These are phyloP conservation scores for Poa pratensis DNA, from an alignment of 176 grass and related monocot species.

Conservation along the genomic window DNA sequence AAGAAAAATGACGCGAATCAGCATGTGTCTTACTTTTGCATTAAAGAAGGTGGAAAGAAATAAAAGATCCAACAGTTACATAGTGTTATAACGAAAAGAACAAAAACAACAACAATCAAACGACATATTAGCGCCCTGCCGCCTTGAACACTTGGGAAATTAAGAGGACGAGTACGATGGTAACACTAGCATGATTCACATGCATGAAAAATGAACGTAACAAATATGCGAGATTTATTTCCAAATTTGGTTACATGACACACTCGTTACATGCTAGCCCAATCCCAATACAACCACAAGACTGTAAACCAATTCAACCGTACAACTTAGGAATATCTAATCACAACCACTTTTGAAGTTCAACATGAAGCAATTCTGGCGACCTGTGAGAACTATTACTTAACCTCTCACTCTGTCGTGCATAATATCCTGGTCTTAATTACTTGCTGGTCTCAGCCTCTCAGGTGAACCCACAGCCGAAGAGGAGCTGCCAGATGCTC, in stretches of 20 bases:
- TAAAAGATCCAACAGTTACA: too few relatives aligned
- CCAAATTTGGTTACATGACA: background rate
- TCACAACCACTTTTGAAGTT: background rate
- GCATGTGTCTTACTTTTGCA: too few relatives aligned
- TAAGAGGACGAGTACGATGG: too few relatives aligned
- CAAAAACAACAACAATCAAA: too few relatives aligned
- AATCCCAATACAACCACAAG: background rate
- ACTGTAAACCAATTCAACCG: background rate
- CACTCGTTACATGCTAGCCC: background rate
- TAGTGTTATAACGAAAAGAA: too few relatives aligned
- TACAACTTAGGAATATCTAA: slow-evolving; percentile 8
- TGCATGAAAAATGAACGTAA: too few relatives aligned
- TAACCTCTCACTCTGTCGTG: background rate
- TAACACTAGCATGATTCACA: too few relatives aligned
- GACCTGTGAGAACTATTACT: background rate
- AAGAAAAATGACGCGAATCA: too few relatives aligned
- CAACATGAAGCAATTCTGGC: background rate
- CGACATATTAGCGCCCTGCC: too few relatives aligned
- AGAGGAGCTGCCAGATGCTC: slow-evolving; percentile 54
- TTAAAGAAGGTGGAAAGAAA: too few relatives aligned
- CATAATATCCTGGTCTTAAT: background rate
- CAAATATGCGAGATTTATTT: too few relatives aligned
- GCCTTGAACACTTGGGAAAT: too few relatives aligned
- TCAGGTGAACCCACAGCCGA: slow-evolving; percentile 38
- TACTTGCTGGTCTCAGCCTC: background rate